A percentile compares a stretch with the other conserved stretches of the same genome.
Conservation (phyloP, 768 basidiomycete genomes). For the Astraeus odoratus region DNA sequence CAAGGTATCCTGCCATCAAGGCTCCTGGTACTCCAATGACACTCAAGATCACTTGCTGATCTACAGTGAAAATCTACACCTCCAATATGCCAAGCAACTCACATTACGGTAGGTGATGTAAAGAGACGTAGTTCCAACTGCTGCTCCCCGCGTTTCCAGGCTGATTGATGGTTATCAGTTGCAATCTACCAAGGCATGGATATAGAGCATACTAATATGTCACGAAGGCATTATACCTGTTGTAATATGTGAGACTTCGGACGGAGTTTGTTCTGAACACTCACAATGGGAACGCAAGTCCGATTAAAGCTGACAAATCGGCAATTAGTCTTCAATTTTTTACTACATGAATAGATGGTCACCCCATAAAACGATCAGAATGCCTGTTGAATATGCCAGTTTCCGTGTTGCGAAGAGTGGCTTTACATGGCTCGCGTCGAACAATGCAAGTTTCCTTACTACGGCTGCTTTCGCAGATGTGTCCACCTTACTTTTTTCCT, state of each 20-base stretch:
- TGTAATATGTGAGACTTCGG: background rate
- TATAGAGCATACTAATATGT: slow-evolving; percentile 38
- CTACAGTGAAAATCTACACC: slow-evolving; percentile 6
- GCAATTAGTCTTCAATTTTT: background rate
- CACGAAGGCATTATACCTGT: slow-evolving; percentile 45
- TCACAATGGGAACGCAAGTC: slow-evolving; percentile 67
- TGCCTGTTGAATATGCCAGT: slow-evolving; percentile 42
- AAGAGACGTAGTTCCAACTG: slow-evolving; percentile 62
- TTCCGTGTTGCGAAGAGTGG: slow-evolving; percentile 45
- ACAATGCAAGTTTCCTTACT: slow-evolving; percentile 31
- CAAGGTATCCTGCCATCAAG: slow-evolving; percentile 45
- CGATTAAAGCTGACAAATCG: slow-evolving; percentile 51
- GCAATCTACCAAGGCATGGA: background rate
- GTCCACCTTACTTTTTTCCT: slow-evolving; percentile 20
- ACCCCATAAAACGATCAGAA: slow-evolving; percentile 52
- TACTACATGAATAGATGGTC: slow-evolving; percentile 1
- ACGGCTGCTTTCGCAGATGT: slow-evolving; percentile 32
- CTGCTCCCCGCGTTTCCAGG: slow-evolving; percentile 56
- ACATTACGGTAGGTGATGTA: slow-evolving; percentile 74
- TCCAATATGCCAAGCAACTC: background rate
- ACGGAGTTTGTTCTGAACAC: slow-evolving; percentile 6
- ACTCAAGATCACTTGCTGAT: slow-evolving; percentile 48
- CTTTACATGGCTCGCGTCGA: slow-evolving; percentile 38
- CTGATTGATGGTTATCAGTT: slow-evolving; percentile 26
- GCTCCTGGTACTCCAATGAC: slow-evolving; percentile 55